A percentile compares a stretch with the other conserved stretches of the same genome.
Conservation (phyloP, 805 yeast species). For the Barnettozyma wickerhamii region DNA sequence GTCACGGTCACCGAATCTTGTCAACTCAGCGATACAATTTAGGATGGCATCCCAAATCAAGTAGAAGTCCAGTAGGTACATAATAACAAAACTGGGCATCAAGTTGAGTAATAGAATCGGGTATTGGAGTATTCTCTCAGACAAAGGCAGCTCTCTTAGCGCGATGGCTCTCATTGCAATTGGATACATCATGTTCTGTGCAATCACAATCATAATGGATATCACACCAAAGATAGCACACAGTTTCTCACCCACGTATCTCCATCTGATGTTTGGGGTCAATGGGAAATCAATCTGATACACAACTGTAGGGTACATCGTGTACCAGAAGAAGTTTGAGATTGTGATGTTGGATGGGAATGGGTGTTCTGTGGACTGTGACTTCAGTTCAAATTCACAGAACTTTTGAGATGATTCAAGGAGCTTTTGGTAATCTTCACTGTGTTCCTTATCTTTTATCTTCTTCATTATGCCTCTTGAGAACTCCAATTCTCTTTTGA, state of each 20-base stretch:
- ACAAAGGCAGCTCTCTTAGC: constrained; percentile 47
- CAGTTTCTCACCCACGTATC: constrained; percentile 62
- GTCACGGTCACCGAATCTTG: constrained; percentile 82
- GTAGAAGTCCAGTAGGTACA: constrained; percentile 77
- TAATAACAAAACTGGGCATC: constrained; percentile 72
- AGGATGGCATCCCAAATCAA: constrained; percentile 94
- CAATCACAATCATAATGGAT: constrained; percentile 70
- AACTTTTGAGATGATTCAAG: constrained; percentile 51
- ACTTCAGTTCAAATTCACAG: constrained; percentile 65
- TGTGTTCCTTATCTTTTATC: constrained; percentile 25
- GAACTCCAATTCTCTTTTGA: constrained; percentile 47
- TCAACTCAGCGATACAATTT: constrained; percentile 85
- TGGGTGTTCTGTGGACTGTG: constrained; percentile 40
- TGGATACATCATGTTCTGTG: constrained; percentile 76
- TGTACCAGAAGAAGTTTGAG: constrained; percentile 63
- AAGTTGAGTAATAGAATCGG: constrained; percentile 64
- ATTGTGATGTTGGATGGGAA: constrained; percentile 76
- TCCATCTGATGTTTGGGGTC: constrained; percentile 62
- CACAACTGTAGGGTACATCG: constrained; percentile 88
- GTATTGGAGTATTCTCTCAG: constrained; percentile 41
- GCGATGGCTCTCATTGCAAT: constrained; percentile 54
- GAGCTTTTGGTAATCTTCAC: constrained; percentile 25
- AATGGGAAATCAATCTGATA: constrained; percentile 83
- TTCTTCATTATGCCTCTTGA: constrained; percentile 42
- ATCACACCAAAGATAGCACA: constrained; percentile 87